Evolutionary conservation across 176 grass and related monocot species (phyloP), one percentile per base, ranked within the genome.

Genomic region (Aegilops umbellulata): DNA sequence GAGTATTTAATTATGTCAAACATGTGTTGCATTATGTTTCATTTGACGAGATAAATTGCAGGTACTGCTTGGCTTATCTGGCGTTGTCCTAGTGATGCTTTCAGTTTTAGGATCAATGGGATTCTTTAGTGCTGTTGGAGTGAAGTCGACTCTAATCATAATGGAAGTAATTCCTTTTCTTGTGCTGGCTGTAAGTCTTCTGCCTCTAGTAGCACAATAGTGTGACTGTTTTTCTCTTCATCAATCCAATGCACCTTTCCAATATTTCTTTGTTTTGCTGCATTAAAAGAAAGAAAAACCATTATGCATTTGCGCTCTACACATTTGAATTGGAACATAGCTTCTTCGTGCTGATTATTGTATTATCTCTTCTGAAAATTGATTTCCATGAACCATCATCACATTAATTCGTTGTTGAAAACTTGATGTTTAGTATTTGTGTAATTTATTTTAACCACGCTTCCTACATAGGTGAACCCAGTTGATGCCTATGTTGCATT

Each of bases 161-260:
- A 94, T 99, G 94, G 97, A 99, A 99, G 97, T 99, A 41, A 99
- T 99, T 88, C 97, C 97, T 49, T 99, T 99, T 92, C 92, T 99
- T 70, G 97, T 92, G 82, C 82, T 99, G 44, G 97, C 97, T 17
- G 97, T 99, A 99, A 91, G 96, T 95, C 46, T 88, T 90, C 67
- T 85, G 27, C 60, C 34, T 64, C 49, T 83, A 68, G 76, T 83
- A 68, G 76, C 75, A 42, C 34, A 82, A 6, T 60, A 76, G 8
- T 36, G 47, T 44, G 38, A 39, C 41, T 89, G 32, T 74, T 82
- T 89, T 78, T 72, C 10, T 29, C 8, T 81, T 79, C 51, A 69
- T 65, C 4, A 71, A n/a, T 31, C 44, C 39, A 63, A 22, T 82
- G 16, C 72, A 20, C 11, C 74, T 72, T 81, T 60, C 60, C 75